phyloP scores from a whole-genome alignment of 805 yeast genomes.

The Starmerella etchellsii region DNA sequence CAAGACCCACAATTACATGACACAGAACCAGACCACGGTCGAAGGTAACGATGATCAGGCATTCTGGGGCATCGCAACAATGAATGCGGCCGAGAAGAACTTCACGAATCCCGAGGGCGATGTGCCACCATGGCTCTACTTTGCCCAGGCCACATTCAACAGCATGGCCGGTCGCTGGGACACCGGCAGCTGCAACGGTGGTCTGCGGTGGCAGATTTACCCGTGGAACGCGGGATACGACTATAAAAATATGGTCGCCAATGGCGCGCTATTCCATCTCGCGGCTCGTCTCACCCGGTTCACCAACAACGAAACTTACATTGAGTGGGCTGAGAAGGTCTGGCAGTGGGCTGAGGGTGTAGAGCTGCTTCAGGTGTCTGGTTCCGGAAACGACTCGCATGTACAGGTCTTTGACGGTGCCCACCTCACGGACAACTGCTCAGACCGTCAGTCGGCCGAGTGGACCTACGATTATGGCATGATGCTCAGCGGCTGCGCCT shows the following conservation, averaged over 20 bases:
- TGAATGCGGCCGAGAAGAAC: constrained; percentile 84
- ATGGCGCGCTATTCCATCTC: constrained; percentile 76
- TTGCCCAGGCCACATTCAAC: constrained; percentile 82
- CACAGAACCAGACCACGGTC: constrained; percentile 74
- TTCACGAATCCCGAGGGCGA: constrained; percentile 51
- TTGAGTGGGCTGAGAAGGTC: constrained; percentile 57
- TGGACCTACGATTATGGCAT: constrained; percentile 88
- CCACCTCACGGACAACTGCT: constrained; percentile 41
- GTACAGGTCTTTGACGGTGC: constrained; percentile 28
- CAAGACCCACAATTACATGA: constrained; percentile 64
- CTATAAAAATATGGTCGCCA: constrained; percentile 84
- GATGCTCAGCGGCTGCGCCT: constrained; percentile 68
- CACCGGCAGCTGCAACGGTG: constrained; percentile 58
- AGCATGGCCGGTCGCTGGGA: constrained; percentile 92
- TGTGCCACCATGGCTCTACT: constrained; percentile 47
- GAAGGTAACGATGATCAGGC: constrained; percentile 98
- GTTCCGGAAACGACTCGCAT: constrained; percentile 26
- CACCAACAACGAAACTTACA: constrained; percentile 60
- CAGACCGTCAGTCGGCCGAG: constrained; percentile 42
- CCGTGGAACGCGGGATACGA: constrained; percentile 89
- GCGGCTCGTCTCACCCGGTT: constrained; percentile 80
- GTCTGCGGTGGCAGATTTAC: constrained; percentile 92
- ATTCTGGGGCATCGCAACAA: constrained; percentile 89
- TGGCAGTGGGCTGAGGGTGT: constrained; percentile 68
- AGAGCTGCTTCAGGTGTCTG: constrained; percentile 33